phyloP scores from a whole-genome alignment of 768 basidiomycete species.

The Multifurca ochricompacta region DNA sequence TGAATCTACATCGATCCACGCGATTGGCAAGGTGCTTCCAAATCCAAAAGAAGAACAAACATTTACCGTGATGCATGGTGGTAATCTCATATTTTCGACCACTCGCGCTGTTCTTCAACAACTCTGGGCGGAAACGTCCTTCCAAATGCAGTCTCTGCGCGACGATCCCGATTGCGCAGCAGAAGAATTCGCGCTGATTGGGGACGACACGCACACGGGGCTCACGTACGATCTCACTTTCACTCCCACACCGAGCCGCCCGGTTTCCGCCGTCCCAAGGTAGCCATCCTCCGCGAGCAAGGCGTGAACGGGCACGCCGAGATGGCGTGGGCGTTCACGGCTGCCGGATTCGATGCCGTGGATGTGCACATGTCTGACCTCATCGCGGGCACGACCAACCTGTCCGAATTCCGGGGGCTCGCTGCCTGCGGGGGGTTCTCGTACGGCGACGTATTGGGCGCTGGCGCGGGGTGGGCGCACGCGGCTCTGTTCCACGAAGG shows the following conservation, averaged over 20 bases:
- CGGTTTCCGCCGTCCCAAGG: constrained; percentile 60
- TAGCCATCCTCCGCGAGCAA: constrained; percentile 95
- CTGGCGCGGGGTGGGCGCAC: constrained; percentile 97
- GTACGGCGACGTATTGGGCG: constrained; percentile 95
- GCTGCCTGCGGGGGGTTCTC: constrained; percentile 99
- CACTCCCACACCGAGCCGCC: constrained; percentile 26
- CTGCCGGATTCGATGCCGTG: constrained; percentile 88
- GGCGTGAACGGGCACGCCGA: constrained; percentile 97
- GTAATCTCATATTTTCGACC: constrained; percentile 49
- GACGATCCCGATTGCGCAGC: constrained; percentile 72
- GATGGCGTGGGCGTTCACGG: constrained; percentile 97
- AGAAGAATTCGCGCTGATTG: constrained; percentile 78
- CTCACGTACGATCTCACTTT: constrained; percentile 74
- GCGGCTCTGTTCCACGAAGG: constrained; percentile 79
- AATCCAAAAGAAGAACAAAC: constrained; percentile 51
- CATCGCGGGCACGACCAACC: constrained; percentile 55
- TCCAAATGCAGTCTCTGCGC: constrained; percentile 80
- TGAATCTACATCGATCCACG: constrained; percentile 68
- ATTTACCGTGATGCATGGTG: constrained; percentile 51
- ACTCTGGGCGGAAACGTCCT: constrained; percentile 93
- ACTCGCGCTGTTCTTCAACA: constrained; percentile 68
- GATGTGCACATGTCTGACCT: constrained; percentile 99
- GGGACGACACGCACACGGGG: constrained; percentile 47
- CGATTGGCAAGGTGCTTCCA: constrained; percentile 59
- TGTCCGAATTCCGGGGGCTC: constrained; percentile 73